Base-by-base conservation (phyloP, 768 basidiomycete species). In the Pulveroboletus sp. region DNA sequence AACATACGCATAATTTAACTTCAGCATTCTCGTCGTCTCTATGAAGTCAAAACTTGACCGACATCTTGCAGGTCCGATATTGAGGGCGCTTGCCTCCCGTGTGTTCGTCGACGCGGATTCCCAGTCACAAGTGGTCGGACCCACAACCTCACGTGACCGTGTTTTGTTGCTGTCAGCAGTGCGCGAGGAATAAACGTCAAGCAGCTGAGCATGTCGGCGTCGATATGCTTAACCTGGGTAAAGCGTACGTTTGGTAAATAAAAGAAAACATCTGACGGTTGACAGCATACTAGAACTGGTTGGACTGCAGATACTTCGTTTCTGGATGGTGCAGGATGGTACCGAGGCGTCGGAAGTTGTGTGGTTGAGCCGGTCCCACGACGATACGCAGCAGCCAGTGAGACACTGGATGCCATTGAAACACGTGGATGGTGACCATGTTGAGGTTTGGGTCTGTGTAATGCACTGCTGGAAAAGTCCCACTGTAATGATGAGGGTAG, bases 301-400 rank as follows among this genome's bases (percentile, higher is more conserved):
- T 95, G 93, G 3, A 96, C 82, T 26, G 89, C 79, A 6, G 93
- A 86, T 9, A 95, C 84, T 57, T 96, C 94, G 55, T 87, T 93
- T 21, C 93, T 76, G 2, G 91, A 89, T 3, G 93, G 94, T 4
- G 95, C 89, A 24, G 89, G 82, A 58, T 97, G 95, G 58, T 84
- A 94, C 11, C 82, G 75, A 27, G 75, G 68, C 11, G 54, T 60
- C 10, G 81, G 76, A 14, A 87, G 76, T 56, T 82, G 79, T 15
- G 77, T 70, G 3, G 75, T 76, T 2, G 83, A 84, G 41, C 78
- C 74, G 30, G 58, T 31, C 51, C 80, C 86, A 51, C 84, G 78
- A 37, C 84, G 79, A 47, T 82, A 77, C 8, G 78, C 79, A 8
- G 80, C 76, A 7, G 81, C 78, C 9, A 94, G 71, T 0, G 93